Percentiles rank a stretch among this genome's conserved stretches.
Conservation (phyloP, 2,329 filamentous ascomycete genomes). For the Tolypocladium endophyticum region DNA sequence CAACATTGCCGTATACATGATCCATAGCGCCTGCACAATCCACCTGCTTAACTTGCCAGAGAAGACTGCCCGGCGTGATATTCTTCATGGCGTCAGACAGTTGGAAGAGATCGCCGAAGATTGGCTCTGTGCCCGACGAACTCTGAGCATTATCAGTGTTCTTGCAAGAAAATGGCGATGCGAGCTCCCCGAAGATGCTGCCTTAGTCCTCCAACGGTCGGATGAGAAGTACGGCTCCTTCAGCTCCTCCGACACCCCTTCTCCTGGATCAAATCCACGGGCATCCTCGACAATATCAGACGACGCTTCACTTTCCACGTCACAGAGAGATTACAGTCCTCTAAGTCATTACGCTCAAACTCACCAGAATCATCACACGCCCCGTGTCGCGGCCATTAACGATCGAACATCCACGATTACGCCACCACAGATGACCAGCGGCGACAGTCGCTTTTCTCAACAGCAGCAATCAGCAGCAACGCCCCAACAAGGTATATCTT, state of each 20-base stretch:
- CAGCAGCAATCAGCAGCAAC: background rate
- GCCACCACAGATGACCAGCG: constrained; percentile 1
- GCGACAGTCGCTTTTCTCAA: background rate
- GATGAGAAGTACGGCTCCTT: constrained; percentile 72
- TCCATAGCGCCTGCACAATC: constrained; percentile 88
- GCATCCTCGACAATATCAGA: constrained; percentile 18
- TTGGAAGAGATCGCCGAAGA: constrained; percentile 92
- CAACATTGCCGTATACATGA: constrained; percentile 93
- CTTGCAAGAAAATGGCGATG: constrained; percentile 85
- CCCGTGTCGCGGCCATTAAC: background rate
- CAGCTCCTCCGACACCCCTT: constrained; percentile 49
- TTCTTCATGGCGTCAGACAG: constrained; percentile 82
- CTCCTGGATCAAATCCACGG: constrained; percentile 30
- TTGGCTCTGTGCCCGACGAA: constrained; percentile 82
- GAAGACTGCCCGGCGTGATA: constrained; percentile 80
- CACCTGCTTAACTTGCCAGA: constrained; percentile 89
- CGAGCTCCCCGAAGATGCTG: constrained; percentile 74
- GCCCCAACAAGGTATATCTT: constrained; percentile 7
- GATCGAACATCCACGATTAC: constrained; percentile 4
- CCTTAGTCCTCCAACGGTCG: constrained; percentile 62
- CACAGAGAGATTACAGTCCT: constrained; percentile 22
- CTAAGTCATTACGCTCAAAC: constrained; percentile 20
- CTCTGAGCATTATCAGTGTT: constrained; percentile 74
- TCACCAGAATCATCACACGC: constrained; percentile 9
- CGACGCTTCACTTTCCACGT: constrained; percentile 10